Evolutionary conservation across 108 stramenopile genomes (phyloP), one percentile per base, ranked within the genome.

Genomic region (Chaetoceros muelleri): DNA sequence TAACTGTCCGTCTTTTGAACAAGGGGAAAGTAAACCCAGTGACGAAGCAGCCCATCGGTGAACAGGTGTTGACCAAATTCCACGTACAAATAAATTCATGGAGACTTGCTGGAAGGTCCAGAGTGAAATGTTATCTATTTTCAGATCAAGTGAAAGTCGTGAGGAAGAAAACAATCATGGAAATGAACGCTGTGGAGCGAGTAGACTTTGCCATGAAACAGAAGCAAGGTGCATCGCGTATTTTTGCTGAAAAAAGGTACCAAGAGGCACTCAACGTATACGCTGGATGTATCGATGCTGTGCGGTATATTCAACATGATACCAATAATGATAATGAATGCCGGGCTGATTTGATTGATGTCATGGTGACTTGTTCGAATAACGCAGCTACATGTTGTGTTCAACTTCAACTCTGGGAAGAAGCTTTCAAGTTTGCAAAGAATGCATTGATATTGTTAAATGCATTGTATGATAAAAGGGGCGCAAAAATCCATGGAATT

Each of bases 321-420:
- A 51, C 61, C 44, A 62, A 79, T 31, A 70, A 69, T 16, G 61
- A 72, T 2, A 86, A 85, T 57, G 78, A 84, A 59, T 44, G 75
- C 10, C 64, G 82, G 1, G 85, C 89, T 22, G 89, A 90, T 63
- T 72, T 90, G 34, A 48, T 90, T 20, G 66, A 69, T 3, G 56
- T 79, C 25, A 80, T 90, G 79, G 73, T 82, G 13, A 86, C 89
- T 7, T 86, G 85, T 57, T 75, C 71, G 51, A 90, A 90, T 64
- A 90, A 90, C 71, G 83, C 85, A 0, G 81, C 72, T 18, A 84
- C 81, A n/a, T 90, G 83, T 58, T 82, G 78, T 58, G 46, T 67
- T 8, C 65, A 82, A 44, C 45, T 80, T 29, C 46, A 67, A 3
- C 55, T 67, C 24, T 73, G 79, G 79, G 77, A 81, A 17, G 71